These are phyloP conservation scores for Akanthomyces dipterigenus DNA, from an alignment of 2,329 filamentous ascomycete species.

Conservation along the genomic window DNA sequence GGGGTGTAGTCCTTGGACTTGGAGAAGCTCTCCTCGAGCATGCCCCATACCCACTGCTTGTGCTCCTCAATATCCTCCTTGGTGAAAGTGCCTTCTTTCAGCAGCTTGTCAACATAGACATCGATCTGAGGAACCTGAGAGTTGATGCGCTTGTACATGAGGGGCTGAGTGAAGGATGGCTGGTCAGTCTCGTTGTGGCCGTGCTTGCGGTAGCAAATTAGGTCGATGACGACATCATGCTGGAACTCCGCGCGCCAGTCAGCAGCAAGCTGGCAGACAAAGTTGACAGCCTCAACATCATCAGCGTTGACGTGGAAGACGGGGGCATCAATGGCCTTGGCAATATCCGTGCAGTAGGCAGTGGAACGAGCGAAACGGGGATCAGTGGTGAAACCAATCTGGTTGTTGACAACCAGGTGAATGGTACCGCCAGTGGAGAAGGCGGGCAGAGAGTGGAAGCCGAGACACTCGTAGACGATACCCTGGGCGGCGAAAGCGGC, in stretches of 20 bases:
- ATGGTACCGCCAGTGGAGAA: constrained; percentile 98
- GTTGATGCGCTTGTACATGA: constrained; percentile 98
- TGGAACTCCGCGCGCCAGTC: constrained; percentile 99
- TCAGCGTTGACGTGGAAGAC: constrained; percentile 99
- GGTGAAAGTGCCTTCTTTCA: constrained; percentile 89
- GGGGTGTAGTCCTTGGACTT: constrained; percentile 97
- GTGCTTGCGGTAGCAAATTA: constrained; percentile 98
- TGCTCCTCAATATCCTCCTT: constrained; percentile 98
- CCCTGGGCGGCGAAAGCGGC: constrained; percentile 95
- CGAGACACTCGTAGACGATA: constrained; percentile 96
- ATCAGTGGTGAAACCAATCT: constrained; percentile 99
- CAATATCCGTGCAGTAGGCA: constrained; percentile 97
- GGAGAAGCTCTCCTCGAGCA: constrained; percentile 95
- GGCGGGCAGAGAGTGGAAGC: constrained; percentile 89
- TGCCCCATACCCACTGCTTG: constrained; percentile 99
- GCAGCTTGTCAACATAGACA: constrained; percentile 84
- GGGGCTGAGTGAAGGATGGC: constrained; percentile 96
- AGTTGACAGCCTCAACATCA: constrained; percentile 97
- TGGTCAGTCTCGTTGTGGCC: constrained; percentile 99
- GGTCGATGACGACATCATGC: constrained; percentile 94
- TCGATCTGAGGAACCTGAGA: constrained; percentile 79
- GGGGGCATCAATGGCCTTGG: constrained; percentile 96
- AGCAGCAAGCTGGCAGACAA: constrained; percentile 91
- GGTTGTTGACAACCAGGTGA: constrained; percentile 97
- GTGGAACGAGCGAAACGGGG: constrained; percentile 96